Conservation (phyloP, 768 basidiomycete species). For the Lentinula aciculospora region DNA sequence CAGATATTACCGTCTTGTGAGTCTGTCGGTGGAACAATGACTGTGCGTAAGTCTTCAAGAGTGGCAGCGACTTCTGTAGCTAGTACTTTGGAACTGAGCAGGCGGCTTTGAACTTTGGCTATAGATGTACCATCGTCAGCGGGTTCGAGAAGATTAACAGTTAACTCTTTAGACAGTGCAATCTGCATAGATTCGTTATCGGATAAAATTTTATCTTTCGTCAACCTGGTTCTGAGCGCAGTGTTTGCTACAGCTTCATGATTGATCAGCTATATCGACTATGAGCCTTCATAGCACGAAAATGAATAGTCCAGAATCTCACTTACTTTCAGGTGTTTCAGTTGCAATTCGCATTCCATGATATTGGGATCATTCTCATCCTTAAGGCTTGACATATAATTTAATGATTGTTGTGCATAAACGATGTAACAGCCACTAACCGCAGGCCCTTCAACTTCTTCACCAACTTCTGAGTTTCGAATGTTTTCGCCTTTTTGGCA, state of each 20-base stretch:
- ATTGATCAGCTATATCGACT: conserved; percentile 42
- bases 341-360: conserved; percentile 50
- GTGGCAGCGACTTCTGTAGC: conserved; percentile 50
- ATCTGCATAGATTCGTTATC: conserved; percentile 39
- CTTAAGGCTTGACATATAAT: conserved; percentile 27
- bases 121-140: conserved; percentile 34
- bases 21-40: conserved; percentile 26
- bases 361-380: conserved; percentile 32
- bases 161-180: conserved; percentile 41
- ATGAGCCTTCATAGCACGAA: background rate
- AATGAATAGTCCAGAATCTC: background rate
- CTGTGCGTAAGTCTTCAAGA: conserved; percentile 41
- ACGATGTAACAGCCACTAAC: conserved; percentile 29
- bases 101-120: conserved; percentile 62
- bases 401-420: background rate
- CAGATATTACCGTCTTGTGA: conserved; percentile 10
- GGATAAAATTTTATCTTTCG: conserved; percentile 61
- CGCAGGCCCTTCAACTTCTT: conserved; percentile 72
- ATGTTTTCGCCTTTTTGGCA: conserved; percentile 74
- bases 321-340: conserved; percentile 61
- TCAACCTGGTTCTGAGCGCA: conserved; percentile 67
- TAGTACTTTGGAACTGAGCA: conserved; percentile 74
- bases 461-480: conserved; percentile 78
- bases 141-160: conserved; percentile 24
- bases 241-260: conserved; percentile 54